Conservation (phyloP, 306 rosid species). For the Glycine soja region DNA sequence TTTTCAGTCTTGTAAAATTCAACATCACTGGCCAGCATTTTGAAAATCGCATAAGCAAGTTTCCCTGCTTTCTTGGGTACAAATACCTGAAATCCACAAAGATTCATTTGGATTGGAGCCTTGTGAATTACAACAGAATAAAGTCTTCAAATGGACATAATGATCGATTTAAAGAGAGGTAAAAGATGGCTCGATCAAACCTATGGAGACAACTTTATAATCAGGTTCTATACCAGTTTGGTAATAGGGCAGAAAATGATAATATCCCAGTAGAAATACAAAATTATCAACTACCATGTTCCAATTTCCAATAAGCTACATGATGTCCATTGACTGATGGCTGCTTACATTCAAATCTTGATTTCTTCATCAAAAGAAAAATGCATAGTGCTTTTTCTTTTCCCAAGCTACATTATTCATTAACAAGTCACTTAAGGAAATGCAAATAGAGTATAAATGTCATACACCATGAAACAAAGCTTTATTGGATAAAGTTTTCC, state of each 20-base stretch:
- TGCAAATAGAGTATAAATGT: not conserved
- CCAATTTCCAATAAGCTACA: conserved; percentile 26
- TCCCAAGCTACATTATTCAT: conserved; percentile 4
- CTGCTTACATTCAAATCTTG: not conserved
- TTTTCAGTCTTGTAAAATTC: conserved; percentile 55
- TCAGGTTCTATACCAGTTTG: conserved; percentile 14
- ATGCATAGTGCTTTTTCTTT: not conserved
- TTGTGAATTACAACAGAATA: conserved; percentile 43
- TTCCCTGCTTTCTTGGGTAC: conserved; percentile 61
- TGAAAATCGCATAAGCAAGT: conserved; percentile 60
- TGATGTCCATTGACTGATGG: not conserved
- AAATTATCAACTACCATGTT: conserved; percentile 21
- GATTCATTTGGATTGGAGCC: conserved; percentile 36
- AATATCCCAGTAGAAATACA: conserved; percentile 30
- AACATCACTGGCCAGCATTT: conserved; percentile 52
- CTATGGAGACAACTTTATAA: conserved; percentile 18
- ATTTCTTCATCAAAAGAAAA: conserved; percentile 12
- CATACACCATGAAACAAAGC: not conserved
- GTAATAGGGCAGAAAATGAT: conserved; percentile 25
- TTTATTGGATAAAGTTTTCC: conserved; percentile 1
- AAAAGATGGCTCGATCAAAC: conserved; percentile 26
- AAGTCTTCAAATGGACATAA: conserved; percentile 35
- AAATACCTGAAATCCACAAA: conserved; percentile 65
- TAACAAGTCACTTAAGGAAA: not conserved
- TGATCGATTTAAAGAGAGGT: conserved; percentile 27